A percentile compares a stretch with the other conserved stretches of the same genome.
Evolutionary conservation across 169 alveolate genomes (phyloP).

Genomic region (Babesia divergens): DNA sequence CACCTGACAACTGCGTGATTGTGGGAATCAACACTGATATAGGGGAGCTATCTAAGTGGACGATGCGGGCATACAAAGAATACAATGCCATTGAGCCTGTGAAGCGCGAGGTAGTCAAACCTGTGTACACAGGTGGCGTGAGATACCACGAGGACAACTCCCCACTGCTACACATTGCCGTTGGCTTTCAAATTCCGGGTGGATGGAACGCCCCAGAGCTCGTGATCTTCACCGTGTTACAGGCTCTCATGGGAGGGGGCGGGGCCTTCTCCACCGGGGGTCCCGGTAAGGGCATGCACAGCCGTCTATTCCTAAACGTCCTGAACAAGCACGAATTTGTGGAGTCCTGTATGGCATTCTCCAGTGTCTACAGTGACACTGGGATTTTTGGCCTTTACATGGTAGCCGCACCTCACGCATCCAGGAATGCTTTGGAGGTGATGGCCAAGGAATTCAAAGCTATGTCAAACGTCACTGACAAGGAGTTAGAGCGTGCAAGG

Average conservation of each 20-base stretch:
- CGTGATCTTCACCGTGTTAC: constrained; percentile 78
- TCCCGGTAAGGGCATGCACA: constrained; percentile 91
- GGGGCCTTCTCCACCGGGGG: constrained; percentile 90
- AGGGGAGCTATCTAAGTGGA: constrained; percentile 81
- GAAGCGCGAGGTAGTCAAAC: constrained; percentile 26
- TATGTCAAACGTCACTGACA: constrained; percentile 68
- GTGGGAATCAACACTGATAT: constrained; percentile 82
- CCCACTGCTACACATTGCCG: constrained; percentile 80
- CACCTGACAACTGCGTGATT: constrained; percentile 74
- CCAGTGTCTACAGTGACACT: constrained; percentile 83
- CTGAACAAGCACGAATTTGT: constrained; percentile 82
- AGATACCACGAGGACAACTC: constrained; percentile 74
- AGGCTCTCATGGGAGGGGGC: constrained; percentile 89
- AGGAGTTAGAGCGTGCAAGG: constrained; percentile 82
- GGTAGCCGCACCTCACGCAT: constrained; percentile 74
- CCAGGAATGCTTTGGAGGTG: constrained; percentile 69
- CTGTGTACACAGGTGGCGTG: constrained; percentile 88
- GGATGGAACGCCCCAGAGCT: constrained; percentile 81
- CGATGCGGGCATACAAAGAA: constrained; percentile 83
- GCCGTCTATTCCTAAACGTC: constrained; percentile 81
- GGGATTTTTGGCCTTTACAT: constrained; percentile 87
- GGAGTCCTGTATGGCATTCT: constrained; percentile 87
- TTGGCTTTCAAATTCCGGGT: constrained; percentile 73
- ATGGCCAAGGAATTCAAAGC: constrained; percentile 73
- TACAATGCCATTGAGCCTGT: constrained; percentile 80